Base-by-base conservation (phyloP, 305 asterid genomes). In the Salvia sclarea region DNA sequence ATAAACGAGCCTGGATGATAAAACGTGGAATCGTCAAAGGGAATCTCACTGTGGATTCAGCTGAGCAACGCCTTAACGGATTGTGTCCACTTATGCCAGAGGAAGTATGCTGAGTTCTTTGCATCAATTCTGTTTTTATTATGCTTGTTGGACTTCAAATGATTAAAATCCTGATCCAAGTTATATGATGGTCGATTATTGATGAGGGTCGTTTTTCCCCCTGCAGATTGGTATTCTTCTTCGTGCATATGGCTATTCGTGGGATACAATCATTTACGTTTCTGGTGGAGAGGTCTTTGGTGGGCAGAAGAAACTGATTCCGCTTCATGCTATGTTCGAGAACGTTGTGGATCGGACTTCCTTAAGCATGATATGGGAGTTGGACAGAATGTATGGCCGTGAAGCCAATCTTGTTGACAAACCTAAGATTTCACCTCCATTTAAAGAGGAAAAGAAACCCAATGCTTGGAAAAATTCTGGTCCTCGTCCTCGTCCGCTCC, bases 211-310 rank as follows among this genome's bases (percentile, higher is more conserved):
- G 6, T 0, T 16, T 20, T 38, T 41, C 75, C 49, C 45, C 70
- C 59, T 67, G 55, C 92, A 94, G 99, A 81, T 91, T 66, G 98
- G 99, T 44, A 86, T 94, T 70, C 90, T 94, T 75, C 96, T 94
- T 68, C 96, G 96, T 25, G 95, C 97, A 44, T 87, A 91, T 62
- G 98, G 99, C 47, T 94, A 94, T 78, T 74, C 95, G 37, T 74
- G 96, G 84, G 98, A 94, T 75, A 91, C 99, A 2, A 54, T 87
- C 71, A 94, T 94, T 33, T 91, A 87, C 53, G 76, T 91, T 52
- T 89, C 99, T 14, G 98, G 98, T 2, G 99, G 99, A 17, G 98
- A 94, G 82, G 89, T 91, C 77, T 94, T 94, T 71, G 99, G 99
- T 11, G 99, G 98, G 61, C 91, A 88, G 75, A 91, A 94, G 84